These are phyloP conservation scores for Candida ascalaphidarum DNA, from an alignment of 805 yeast genomes.

Conservation along the genomic window DNA sequence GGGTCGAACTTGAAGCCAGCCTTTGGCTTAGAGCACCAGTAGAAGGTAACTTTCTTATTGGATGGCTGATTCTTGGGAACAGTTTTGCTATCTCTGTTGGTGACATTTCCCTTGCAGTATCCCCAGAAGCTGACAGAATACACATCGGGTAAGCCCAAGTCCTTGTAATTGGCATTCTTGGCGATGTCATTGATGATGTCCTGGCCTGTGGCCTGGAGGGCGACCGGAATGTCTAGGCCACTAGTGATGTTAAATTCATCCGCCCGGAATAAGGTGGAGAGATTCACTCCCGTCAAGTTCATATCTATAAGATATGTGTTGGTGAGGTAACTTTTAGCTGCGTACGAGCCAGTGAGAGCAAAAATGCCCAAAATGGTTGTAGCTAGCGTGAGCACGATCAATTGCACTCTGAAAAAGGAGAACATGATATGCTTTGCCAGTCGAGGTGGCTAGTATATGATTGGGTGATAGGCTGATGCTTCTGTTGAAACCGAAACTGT, in stretches of 20 bases:
- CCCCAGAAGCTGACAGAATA: slow-evolving; percentile 36
- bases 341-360: slow-evolving; percentile 32
- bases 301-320: slow-evolving; percentile 26
- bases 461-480: background rate
- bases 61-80: no score
- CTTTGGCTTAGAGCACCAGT: slow-evolving; percentile 10
- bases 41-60: slow-evolving; percentile 15
- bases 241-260: background rate
- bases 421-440: slow-evolving; percentile 18
- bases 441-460: no score
- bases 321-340: slow-evolving; percentile 23
- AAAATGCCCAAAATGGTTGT: slow-evolving; percentile 22
- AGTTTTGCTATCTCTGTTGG: slow-evolving; percentile 9
- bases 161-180: slow-evolving; percentile 13
- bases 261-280: slow-evolving; percentile 18
- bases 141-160: slow-evolving; percentile 32
- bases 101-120: slow-evolving; percentile 26
- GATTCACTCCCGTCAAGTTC: slow-evolving; percentile 23
- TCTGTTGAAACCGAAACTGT: no score
- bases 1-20: slow-evolving; percentile 10
- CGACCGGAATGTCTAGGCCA: slow-evolving; percentile 5
- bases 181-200: slow-evolving; percentile 12
- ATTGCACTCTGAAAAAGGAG: slow-evolving; percentile 22
- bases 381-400: slow-evolving; percentile 24
- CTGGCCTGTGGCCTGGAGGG: no score